Evolutionary conservation across 148 eudicot species (phyloP).

Genomic region (Arbutus unedo): DNA sequence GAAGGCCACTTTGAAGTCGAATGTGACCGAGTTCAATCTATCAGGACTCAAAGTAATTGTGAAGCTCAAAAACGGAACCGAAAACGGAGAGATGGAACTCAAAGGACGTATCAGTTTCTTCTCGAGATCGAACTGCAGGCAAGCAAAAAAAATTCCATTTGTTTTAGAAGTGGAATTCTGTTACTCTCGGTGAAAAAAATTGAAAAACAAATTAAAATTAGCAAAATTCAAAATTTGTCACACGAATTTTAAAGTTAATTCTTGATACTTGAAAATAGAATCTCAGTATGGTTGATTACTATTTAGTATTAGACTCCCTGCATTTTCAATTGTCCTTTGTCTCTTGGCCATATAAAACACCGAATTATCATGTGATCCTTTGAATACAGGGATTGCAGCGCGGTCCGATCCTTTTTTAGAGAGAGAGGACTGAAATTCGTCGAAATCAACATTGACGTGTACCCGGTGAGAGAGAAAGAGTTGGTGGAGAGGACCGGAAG

Average conservation of each 20-base stretch:
- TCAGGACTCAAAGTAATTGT: slow-evolving; percentile 75
- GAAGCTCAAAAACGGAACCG: slow-evolving; percentile 27
- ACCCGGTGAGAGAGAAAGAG: slow-evolving; percentile 59
- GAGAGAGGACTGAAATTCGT: slow-evolving; percentile 56
- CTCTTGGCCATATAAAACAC: not conserved
- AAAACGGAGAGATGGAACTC: slow-evolving; percentile 19
- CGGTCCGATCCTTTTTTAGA: slow-evolving; percentile 63
- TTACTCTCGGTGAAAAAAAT: too few relatives aligned
- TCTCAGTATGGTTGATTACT: not conserved
- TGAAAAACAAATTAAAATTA: not conserved
- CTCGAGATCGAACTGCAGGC: slow-evolving; percentile 74
- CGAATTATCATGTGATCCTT: not conserved
- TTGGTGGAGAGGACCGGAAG: slow-evolving; percentile 57
- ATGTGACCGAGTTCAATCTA: slow-evolving; percentile 67
- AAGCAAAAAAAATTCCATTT: not conserved
- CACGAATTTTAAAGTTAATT: not conserved
- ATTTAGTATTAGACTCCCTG: not conserved
- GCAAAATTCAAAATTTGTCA: not conserved
- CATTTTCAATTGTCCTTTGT: not conserved
- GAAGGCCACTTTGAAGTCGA: slow-evolving; percentile 8
- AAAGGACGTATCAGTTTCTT: slow-evolving; percentile 79
- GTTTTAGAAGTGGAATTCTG: not conserved
- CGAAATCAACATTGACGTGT: slow-evolving; percentile 90
- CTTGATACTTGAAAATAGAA: not conserved
- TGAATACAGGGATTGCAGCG: slow-evolving; percentile 51